Evolutionary conservation across 768 basidiomycete genomes (phyloP), one percentile per base, ranked within the genome.

Genomic region (Lyophyllum decastes): DNA sequence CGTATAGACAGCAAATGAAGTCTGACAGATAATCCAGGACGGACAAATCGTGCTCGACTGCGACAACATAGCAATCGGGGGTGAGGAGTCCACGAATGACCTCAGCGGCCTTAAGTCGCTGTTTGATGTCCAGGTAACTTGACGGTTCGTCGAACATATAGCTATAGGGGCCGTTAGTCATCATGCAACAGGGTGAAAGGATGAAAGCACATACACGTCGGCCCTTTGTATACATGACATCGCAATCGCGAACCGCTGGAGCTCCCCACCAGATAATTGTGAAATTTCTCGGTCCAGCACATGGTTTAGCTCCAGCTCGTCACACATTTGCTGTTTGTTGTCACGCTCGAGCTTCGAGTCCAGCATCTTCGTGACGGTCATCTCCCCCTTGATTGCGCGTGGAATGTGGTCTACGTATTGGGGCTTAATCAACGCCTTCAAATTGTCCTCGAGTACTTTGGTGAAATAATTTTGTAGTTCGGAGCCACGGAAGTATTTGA

Each of bases 101-200:
- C 66, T 95, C 88, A 9, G 97, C 97, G 16, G 97, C 97, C 68
- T 87, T 90, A 64, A 99, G 76, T 68, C 97, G 91, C 72, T 99
- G 97, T 73, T 85, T 92, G 75, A 98, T 85, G 79, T 99, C 97
- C 63, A 99, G 84, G 71, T 98, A 99, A 79, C 91, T 94, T 30
- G 96, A 98, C 16, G 97, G 97, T 70, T 98, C 97, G 78, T 98
- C 95, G 69, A 98, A 98, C 95, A 98, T 98, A 79, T 97, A 97
- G 35, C 92, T 94, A 69, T n/a, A 24, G 22, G 24, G 52, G 1
- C 24, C 16, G 14, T 54, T 22, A 33, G 58, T 52, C 64, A 43
- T 27, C 43, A 5, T 16, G 46, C 41, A 16, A 21, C 16, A 30
- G 50, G 24, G 17, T 35, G 24, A 55, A 22, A 46, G 53, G 55